Evolutionary conservation across 192 early-diverging fungal species (phyloP).

Genomic region (Blastocladiella britannica): DNA sequence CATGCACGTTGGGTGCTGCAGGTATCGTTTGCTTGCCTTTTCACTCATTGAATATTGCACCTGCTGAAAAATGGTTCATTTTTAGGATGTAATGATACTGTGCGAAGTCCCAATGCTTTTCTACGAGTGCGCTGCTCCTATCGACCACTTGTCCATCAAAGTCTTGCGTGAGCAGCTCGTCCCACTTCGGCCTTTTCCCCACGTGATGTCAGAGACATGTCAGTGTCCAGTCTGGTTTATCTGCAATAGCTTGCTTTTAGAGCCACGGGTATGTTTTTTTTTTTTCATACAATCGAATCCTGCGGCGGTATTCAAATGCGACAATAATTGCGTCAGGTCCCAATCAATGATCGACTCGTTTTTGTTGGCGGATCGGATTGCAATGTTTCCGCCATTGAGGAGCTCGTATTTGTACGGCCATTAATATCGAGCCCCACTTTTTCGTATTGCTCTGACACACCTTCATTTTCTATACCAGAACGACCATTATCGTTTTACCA

Average conservation of each 20-base stretch:
- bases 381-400: neutral
- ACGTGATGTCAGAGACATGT: too few relatives aligned
- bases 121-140: neutral
- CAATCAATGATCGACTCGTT: neutral
- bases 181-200: neutral
- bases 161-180: neutral
- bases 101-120: neutral
- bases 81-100: neutral
- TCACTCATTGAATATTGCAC: too few relatives aligned
- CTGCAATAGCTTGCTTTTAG: neutral
- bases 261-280: too few relatives aligned
- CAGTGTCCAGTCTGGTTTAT: too few relatives aligned
- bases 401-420: neutral
- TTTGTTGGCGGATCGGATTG: neutral
- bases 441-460: too few relatives aligned
- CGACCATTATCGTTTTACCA: neutral
- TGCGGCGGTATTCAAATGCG: too few relatives aligned
- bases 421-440: too few relatives aligned
- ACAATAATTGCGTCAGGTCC: too few relatives aligned
- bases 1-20: neutral
- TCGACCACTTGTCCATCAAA: neutral
- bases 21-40: too few relatives aligned
- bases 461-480: too few relatives aligned
- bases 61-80: too few relatives aligned
- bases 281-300: too few relatives aligned